These are phyloP conservation scores for Xylaria longipes DNA, from an alignment of 495 filamentous ascomycete genomes.

Conservation along the genomic window DNA sequence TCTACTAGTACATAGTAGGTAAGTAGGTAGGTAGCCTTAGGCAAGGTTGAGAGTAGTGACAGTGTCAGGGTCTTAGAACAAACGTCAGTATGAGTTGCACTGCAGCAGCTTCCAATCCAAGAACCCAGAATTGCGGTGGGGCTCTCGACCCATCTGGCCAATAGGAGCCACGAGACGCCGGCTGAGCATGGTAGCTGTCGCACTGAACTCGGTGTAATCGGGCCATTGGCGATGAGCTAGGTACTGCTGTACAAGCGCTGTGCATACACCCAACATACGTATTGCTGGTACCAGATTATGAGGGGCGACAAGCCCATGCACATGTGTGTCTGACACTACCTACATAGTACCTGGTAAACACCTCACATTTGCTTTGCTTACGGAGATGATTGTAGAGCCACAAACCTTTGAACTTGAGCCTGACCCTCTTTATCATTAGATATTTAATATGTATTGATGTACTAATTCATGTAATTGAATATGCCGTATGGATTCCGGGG, in stretches of 20 bases:
- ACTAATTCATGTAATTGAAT: neutral
- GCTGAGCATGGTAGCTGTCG: neutral
- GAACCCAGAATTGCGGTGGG: neutral
- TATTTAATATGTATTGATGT: neutral
- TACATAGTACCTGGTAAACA: too few species aligned
- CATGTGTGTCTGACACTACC: too few species aligned
- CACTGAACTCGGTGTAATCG: constrained; percentile 13
- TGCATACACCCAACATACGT: neutral
- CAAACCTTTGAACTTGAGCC: too few species aligned
- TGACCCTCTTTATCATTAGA: neutral
- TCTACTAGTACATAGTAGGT: too few species aligned
- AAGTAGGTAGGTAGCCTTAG: neutral
- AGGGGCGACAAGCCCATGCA: too few species aligned
- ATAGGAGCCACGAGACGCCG: neutral
- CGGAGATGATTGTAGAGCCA: neutral
- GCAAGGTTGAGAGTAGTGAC: too few species aligned
- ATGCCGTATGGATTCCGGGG: neutral
- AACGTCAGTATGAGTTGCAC: constrained; percentile 13
- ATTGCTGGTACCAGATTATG: neutral
- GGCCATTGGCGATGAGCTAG: neutral
- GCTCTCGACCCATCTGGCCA: neutral
- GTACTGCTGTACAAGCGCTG: neutral
- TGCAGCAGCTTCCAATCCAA: constrained; percentile 9
- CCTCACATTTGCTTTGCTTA: neutral
- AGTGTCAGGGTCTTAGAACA: constrained; percentile 10